Evolutionary conservation across 108 stramenopile genomes (phyloP), one percentile per base, ranked within the genome.

Genomic region (Conticribra guillardii): DNA sequence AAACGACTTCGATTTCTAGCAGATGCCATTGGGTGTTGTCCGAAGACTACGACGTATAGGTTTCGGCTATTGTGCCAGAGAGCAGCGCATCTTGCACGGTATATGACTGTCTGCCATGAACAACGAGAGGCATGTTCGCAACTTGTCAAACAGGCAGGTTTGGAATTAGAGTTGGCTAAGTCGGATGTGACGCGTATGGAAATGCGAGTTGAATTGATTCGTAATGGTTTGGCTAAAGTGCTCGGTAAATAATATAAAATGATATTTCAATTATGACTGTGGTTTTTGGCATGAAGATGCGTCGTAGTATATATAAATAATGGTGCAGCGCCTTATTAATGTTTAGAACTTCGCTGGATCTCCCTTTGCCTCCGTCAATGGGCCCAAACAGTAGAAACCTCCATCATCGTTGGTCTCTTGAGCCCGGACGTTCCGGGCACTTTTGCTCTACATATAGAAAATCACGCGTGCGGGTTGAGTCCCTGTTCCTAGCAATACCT

Each of bases 1-100:
- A 64, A 51, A 32, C 54, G 73, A 59, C 27, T 74, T 28, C 47
- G 56, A 22, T 26, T 74, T 11, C 64, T 74, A 16, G 63, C 73
- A 9, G 73, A 74, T 59, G 55, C 16, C 17, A 32, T 74, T 14
- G 71, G 71, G n/a, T 64, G 18, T 27, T 50, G 11, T 11, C 37
- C 37, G 37, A 5, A 41, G 5, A 9, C 37, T 41, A 11, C 37
- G 5, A 41, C 37, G 11, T 41, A 11, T 5, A 41, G 37, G 37
- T 41, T 41, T 11, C 37, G 37, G 5, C 37, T 41, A 9, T 9
- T 41, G 5, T 41, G 37, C 37, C 37, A 11, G 11, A 41, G 37
- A 11, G 37, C 37, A 9, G 11, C 37, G 11, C 8, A 41, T 9
- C 37, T 41, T 41, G 37, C 37, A 41, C 37, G 37, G 37, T 9